phyloP scores from a whole-genome alignment of 768 basidiomycete genomes.

The Hirschioporus abietinus region DNA sequence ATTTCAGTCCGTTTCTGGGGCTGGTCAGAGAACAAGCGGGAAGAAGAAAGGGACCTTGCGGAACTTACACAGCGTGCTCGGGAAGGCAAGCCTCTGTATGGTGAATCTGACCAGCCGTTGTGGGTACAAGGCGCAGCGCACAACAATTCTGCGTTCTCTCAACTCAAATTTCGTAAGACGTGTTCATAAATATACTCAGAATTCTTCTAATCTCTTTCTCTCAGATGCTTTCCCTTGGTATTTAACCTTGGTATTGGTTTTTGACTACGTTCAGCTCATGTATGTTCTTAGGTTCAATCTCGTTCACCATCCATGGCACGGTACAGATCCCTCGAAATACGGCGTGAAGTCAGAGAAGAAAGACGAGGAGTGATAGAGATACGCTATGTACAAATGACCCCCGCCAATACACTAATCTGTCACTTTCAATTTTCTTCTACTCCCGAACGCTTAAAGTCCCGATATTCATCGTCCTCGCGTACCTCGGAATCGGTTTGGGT shows the following conservation, averaged over 20 bases:
- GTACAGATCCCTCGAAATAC: conserved; percentile 81
- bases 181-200: conserved; percentile 7
- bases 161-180: conserved; percentile 83
- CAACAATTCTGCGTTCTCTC: conserved; percentile 88
- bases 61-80: conserved; percentile 73
- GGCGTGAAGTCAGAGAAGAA: conserved; percentile 25
- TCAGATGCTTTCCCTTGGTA: conserved; percentile 74
- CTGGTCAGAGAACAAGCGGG: conserved; percentile 84
- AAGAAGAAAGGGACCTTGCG: conserved; percentile 68
- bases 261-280: conserved; percentile 11
- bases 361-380: not conserved
- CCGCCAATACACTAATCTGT: not conserved
- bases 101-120: conserved; percentile 70
- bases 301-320: conserved; percentile 86
- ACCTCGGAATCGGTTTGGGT: no score
- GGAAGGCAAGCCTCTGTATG: conserved; percentile 83
- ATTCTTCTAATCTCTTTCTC: conserved; percentile 12
- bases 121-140: conserved; percentile 87
- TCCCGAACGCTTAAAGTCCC: no score
- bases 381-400: not conserved
- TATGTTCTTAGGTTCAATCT: conserved; percentile 75
- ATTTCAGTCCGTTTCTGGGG: conserved; percentile 87
- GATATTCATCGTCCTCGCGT: no score
- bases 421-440: not conserved
- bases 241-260: conserved; percentile 10